A percentile compares a stretch with the other conserved stretches of the same genome.
phyloP scores from a whole-genome alignment of 2,329 filamentous ascomycete species.

The Ascochyta fabae region DNA sequence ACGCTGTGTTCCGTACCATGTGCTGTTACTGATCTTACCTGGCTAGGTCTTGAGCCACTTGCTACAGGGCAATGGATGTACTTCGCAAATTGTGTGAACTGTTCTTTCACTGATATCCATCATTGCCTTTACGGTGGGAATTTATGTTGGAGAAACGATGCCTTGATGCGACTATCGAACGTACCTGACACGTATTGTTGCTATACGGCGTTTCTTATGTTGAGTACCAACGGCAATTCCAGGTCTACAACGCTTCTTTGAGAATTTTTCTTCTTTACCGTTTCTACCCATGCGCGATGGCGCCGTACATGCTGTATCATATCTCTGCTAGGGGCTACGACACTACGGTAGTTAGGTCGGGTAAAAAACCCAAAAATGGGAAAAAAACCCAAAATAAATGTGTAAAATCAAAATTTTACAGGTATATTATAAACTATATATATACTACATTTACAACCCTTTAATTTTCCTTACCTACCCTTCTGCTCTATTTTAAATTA shows the following conservation, averaged over 20 bases:
- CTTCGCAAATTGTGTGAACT: background rate
- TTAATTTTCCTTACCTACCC: no score
- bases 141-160: background rate
- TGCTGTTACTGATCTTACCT: background rate
- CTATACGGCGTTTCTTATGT: background rate
- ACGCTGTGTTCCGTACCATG: background rate
- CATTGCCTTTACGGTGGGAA: background rate
- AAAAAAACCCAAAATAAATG: no score
- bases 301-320: constrained; percentile 12
- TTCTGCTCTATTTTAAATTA: no score
- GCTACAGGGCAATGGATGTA: background rate
- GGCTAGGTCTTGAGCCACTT: background rate
- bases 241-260: background rate
- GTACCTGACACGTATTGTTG: constrained; percentile 1
- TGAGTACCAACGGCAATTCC: background rate
- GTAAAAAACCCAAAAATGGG: no score
- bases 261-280: background rate
- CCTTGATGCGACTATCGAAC: background rate
- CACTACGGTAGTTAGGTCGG: no score
- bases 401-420: no score
- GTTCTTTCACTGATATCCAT: background rate
- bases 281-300: background rate
- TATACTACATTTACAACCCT: no score
- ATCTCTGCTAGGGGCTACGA: constrained; percentile 4
- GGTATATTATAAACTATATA: no score